Conservation (phyloP, 1,139 yeast species). For the Yamadazyma trypodendri region DNA sequence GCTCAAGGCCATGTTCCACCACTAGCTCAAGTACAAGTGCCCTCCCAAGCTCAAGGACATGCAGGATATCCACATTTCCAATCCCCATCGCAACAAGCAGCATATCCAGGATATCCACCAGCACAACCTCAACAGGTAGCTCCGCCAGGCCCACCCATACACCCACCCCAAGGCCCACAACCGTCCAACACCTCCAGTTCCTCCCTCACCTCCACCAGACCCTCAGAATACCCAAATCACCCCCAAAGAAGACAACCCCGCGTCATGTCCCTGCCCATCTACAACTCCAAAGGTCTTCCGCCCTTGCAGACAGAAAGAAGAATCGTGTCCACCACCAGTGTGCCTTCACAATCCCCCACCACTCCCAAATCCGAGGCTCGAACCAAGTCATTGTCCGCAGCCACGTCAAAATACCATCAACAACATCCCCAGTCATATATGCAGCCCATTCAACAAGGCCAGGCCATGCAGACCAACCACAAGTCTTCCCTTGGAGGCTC, state of each 20-base stretch:
- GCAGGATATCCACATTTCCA: conserved; percentile 12
- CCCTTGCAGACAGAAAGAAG: conserved; percentile 25
- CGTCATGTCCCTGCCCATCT: neutral
- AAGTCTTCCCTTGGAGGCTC: conserved; percentile 7
- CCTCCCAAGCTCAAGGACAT: conserved; percentile 4
- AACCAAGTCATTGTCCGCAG: conserved; percentile 22
- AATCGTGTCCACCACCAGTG: conserved; percentile 26
- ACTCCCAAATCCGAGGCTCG: conserved; percentile 19
- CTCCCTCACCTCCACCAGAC: no score
- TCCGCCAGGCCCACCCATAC: neutral
- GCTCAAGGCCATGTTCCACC: no score
- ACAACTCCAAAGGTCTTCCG: conserved; percentile 13
- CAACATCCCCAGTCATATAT: conserved; percentile 11
- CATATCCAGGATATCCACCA: neutral
- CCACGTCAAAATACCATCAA: conserved; percentile 13
- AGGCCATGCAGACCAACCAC: conserved; percentile 11
- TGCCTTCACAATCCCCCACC: conserved; percentile 15
- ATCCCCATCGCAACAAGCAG: neutral
- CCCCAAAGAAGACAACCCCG: conserved; percentile 11
- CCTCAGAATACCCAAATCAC: no score
- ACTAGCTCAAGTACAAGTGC: neutral
- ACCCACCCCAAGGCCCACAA: neutral
- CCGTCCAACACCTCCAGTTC: neutral
- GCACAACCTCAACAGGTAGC: conserved; percentile 6
- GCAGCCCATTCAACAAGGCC: conserved; percentile 18